These are phyloP conservation scores for Hypoxylon perforatum DNA, from an alignment of 495 filamentous ascomycete species.

Conservation along the genomic window DNA sequence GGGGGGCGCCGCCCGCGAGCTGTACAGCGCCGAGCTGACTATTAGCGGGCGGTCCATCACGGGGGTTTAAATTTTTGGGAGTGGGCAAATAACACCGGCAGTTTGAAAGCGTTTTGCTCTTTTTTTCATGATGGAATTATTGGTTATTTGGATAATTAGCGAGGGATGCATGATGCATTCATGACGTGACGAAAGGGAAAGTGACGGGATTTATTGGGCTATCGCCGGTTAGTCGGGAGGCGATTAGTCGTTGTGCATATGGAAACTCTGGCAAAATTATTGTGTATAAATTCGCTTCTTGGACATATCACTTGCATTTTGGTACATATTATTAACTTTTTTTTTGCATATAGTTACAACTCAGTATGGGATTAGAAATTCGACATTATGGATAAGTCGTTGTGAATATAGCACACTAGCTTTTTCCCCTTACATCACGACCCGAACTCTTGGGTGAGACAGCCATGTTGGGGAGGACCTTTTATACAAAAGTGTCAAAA, in stretches of 20 bases:
- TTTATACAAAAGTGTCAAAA: too few relatives aligned
- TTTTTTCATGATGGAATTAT: not conserved
- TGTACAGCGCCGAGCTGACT: conserved; percentile 42
- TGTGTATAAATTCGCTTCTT: conserved; percentile 25
- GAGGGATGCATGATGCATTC: not conserved
- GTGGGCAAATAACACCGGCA: too few relatives aligned
- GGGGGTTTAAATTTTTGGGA: not conserved
- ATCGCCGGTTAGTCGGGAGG: not conserved
- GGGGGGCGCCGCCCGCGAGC: conserved; percentile 25
- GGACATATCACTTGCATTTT: conserved; percentile 2
- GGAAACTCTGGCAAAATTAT: conserved; percentile 6
- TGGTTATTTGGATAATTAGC: not conserved
- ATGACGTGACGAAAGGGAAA: conserved; percentile 11
- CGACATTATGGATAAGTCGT: not conserved
- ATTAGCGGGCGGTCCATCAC: conserved; percentile 37
- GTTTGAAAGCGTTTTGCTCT: not conserved
- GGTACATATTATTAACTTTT: conserved; percentile 3
- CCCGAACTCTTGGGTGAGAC: too few relatives aligned
- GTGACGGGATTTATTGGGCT: not conserved
- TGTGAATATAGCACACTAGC: too few relatives aligned
- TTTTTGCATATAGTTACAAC: not conserved
- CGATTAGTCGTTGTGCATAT: conserved; percentile 8
- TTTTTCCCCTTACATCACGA: too few relatives aligned
- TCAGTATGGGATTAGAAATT: not conserved
- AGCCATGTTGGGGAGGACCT: too few relatives aligned